Evolutionary conservation across 805 yeast genomes (phyloP), one percentile per base, ranked within the genome.

Genomic region (Metschnikowia matae): DNA sequence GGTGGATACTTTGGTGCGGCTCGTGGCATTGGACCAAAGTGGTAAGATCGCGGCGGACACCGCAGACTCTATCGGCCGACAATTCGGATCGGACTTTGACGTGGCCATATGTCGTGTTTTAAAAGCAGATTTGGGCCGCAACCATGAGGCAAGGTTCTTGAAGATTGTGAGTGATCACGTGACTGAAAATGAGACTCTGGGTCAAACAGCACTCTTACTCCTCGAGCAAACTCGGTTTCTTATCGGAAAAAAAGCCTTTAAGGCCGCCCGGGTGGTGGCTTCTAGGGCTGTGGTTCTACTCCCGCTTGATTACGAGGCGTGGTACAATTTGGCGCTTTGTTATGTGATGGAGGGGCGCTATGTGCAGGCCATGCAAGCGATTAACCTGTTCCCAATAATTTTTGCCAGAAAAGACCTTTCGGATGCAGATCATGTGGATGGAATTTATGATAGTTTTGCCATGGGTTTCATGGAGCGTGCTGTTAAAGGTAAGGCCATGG

Each of bases 291-390:
- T 86, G 17, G 73, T 78, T 46, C 73, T 86, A 2, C 71, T 87
- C n/a, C 96, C 96, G 0, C 74, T 88, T 1, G 92, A 85, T 62
- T 89, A 84, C 62, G 79, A 76, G 46, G 71, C 85, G 29, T 89
- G 96, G 96, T 79, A 78, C 51, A 70, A 73, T 35, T 69, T 89
- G 40, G 79, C 86, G 4, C 71, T 82, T 53, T 78, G 82, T 34
- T 83, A 88, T 58, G 75, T 85, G 17, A 65, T 83, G 35, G 68
- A 61, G 42, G 78, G 75, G 44, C 81, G 87, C 60, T 81, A 73
- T 56, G 70, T 73, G 37, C 73, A 70, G 53, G 95, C 96, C 0
- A 68, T 89, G 38, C 62, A 81, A 37, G 77, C 91, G 0, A 70
- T 89, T 54, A 89, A 89, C 62, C 80, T 89, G 1, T 78, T 89